Evolutionary conservation across 192 early-diverging fungal species (phyloP), one percentile per base, ranked within the genome.

Genomic region (Backusella westeae): DNA sequence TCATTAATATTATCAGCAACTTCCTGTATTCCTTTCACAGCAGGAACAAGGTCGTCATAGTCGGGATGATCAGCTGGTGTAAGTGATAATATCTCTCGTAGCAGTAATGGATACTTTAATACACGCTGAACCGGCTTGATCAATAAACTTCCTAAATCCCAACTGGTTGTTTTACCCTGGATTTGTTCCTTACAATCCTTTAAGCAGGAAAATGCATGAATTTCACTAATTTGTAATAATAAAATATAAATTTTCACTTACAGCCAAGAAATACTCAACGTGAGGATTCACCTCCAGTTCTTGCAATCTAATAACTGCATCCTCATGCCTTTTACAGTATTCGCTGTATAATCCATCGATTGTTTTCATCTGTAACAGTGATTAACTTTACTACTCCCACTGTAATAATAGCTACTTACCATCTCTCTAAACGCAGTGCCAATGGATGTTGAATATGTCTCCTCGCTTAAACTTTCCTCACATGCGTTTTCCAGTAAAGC

Each of bases 121-220:
- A 98, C 94, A 32, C 96, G 89, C 79, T 98, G 96, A 14, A 98
- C 95, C 1, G 96, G 96, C 75, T 98, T 98, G 83, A 98, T 95
- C 6, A 98, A 82, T 78, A 98, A 83, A 72, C 90, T 92, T 2
- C 92, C 86, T 69, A 98, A 83, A 83, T 98, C 96, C 96, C 96
- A 98, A 71, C 93, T 93, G 32, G 87, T 90, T 15, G 96, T 96
- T 75, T 83, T 81, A 8, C 90, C 92, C 41, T 90, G 82, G 34
- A 91, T 84, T 74, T 89, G 74, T n/a, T 82, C 78, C 77, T 87
- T 88, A 59, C 89, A 89, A 3, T 17, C 42, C 75, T 76, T 26
- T 3, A 56, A 14, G 46, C 5, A 49, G n/a, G 15, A 36, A 80
- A 66, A 79, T 74, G 3, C 46, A 69, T 69, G 79, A 68, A 36